Evolutionary conservation across 1,139 yeast genomes (phyloP), one percentile per base, ranked within the genome.

Genomic region (Taiozyma sp.): DNA sequence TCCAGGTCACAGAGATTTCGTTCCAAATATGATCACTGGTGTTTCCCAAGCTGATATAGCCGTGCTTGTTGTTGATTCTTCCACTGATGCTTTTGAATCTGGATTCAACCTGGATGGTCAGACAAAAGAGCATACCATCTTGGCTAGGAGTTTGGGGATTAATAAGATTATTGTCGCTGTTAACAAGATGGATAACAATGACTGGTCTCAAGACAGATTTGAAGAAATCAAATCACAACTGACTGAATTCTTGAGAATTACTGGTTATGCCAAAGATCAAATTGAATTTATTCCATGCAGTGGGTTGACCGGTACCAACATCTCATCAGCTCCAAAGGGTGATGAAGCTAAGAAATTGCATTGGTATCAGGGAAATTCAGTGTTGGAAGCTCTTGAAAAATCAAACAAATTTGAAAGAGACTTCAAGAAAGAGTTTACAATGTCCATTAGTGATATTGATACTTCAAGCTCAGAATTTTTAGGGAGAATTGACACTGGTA

Each of bases 11-110:
- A 80, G 85, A 66, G 97, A 93, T 76, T 95, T 90, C 69, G 95
- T 95, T 55, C 96, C 98, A n/a, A 95, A 91, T 67, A 93, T 95
- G 89, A 93, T 95, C 68, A 95, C 96, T 44, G 99, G 99, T 55
- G 95, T 96, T 0, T 79, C 96, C 13, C 97, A 91, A 66, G 90
- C 88, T 56, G 84, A 82, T 74, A 59, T 70, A 34, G 86, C 87
- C 0, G 64, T 73, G 1, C 55, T 73, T 14, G 70, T 73, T 4
- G 66, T 73, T 42, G 99, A 95, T 67, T 74, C 96, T 9, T 81
- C 85, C 30, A 77, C 80, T 1, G 88, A 90, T 50, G 97, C 95
- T 3, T 93, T 90, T 68, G 97, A 93, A 69, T 77, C 91, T 5
- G 97, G 98, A 0, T 91, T 93, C 63, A 74, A 80, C 41, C 69